Percentiles rank a stretch among this genome's conserved stretches.
Conservation (phyloP, 176 grass and related monocot genomes). For the Coix lacrymajobi region DNA sequence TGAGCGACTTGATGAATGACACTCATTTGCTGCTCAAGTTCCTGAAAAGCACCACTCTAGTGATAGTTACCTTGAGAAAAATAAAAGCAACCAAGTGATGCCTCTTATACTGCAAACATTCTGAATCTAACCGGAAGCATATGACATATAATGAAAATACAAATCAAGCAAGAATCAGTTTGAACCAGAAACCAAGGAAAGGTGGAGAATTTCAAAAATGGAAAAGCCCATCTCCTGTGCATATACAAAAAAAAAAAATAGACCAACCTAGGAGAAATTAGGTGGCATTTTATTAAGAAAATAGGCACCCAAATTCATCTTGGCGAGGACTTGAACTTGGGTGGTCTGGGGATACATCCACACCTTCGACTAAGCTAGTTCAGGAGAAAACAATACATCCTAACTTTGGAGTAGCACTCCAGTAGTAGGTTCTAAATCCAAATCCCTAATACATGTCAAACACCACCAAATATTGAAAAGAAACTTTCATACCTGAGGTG, state of each 20-base stretch:
- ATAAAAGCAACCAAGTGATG: neutral
- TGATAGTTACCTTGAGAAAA: conserved; percentile 20
- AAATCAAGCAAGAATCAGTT: neutral
- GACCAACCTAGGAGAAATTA: no score
- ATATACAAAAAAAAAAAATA: neutral
- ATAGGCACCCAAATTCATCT: no score
- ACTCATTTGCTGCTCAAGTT: conserved; percentile 69
- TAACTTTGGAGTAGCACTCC: neutral
- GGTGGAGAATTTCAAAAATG: neutral
- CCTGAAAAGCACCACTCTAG: conserved; percentile 39
- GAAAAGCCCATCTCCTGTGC: neutral
- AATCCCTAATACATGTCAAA: neutral
- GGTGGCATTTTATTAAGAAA: no score
- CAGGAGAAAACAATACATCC: neutral
- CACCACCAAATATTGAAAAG: neutral
- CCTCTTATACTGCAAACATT: neutral
- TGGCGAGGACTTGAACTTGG: no score
- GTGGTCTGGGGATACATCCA: no score
- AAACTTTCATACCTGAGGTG: conserved; percentile 49
- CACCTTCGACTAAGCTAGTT: no score
- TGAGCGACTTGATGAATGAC: conserved; percentile 64
- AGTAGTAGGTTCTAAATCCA: neutral
- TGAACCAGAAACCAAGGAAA: neutral
- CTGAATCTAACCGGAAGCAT: neutral
- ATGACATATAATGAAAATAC: neutral